These are phyloP conservation scores for Shiraia bambusicola DNA, from an alignment of 2,329 filamentous ascomycete species.

Conservation along the genomic window DNA sequence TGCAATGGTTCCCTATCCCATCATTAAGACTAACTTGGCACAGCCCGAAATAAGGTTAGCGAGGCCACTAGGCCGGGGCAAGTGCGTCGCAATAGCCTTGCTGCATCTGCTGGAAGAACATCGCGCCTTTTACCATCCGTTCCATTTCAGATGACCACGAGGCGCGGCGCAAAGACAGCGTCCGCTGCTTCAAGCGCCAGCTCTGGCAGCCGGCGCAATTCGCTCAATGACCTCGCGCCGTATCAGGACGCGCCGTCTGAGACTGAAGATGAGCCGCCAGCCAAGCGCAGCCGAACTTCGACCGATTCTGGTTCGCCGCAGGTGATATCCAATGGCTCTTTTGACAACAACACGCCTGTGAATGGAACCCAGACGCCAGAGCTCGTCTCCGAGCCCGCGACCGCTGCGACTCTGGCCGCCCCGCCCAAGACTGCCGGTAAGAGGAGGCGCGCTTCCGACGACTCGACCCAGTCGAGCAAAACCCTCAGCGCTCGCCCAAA, in stretches of 20 bases:
- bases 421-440: slow-evolving; percentile 27
- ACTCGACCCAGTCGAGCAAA: slow-evolving; percentile 35
- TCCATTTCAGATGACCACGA: slow-evolving; percentile 54
- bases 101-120: slow-evolving; percentile 24
- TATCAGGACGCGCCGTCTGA: slow-evolving; percentile 31
- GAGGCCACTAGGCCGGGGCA: slow-evolving; percentile 42
- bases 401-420: slow-evolving; percentile 19
- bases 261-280: slow-evolving; percentile 39
- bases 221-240: slow-evolving; percentile 38
- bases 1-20: slow-evolving; percentile 28
- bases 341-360: slow-evolving; percentile 32
- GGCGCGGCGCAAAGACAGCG: slow-evolving; percentile 45
- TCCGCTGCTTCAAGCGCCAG: slow-evolving; percentile 41
- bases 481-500: slow-evolving; percentile 30
- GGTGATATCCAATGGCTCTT: slow-evolving; percentile 31
- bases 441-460: slow-evolving; percentile 39
- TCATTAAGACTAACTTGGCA: slow-evolving; percentile 40
- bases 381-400: slow-evolving; percentile 16
- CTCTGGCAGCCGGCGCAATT: slow-evolving; percentile 44
- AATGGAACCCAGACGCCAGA: slow-evolving; percentile 32
- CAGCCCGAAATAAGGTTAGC: slow-evolving; percentile 34
- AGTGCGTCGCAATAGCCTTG: slow-evolving; percentile 10
- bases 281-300: slow-evolving; percentile 43
- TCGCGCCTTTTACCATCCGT: slow-evolving; percentile 50
- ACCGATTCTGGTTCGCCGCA: slow-evolving; percentile 42